Evolutionary conservation across 2,329 filamentous ascomycete genomes (phyloP).

Genomic region (Blastomyces emzantsi): DNA sequence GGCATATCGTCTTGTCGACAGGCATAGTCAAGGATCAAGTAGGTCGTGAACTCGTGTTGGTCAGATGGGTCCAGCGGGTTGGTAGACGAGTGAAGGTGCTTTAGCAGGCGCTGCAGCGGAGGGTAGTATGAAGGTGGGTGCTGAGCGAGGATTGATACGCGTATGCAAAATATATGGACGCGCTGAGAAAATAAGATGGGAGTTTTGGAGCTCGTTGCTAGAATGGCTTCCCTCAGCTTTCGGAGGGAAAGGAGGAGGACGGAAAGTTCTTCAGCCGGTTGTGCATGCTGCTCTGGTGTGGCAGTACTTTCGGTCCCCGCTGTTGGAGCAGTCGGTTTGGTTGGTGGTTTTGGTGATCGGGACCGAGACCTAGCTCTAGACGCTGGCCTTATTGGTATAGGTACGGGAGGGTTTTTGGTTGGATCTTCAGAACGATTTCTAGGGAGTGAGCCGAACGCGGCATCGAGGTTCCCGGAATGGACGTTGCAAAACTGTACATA

Average conservation of each 20-base stretch:
- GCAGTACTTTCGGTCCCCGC: conserved; percentile 9
- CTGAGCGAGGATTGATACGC: conserved; percentile 68
- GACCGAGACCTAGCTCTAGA: conserved; percentile 10
- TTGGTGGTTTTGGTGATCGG: conserved; percentile 12
- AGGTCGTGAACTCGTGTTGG: conserved; percentile 67
- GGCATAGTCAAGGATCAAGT: conserved; percentile 77
- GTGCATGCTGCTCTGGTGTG: conserved; percentile 15
- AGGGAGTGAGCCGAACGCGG: conserved; percentile 60
- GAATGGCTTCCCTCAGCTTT: conserved; percentile 83
- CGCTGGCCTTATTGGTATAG: conserved; percentile 16
- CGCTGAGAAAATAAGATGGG: conserved; percentile 75
- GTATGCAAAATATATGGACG: conserved; percentile 85
- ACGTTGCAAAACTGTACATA: conserved; percentile 85
- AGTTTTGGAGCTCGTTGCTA: conserved; percentile 60
- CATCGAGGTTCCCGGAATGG: conserved; percentile 62
- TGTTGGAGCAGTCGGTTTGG: conserved; percentile 6
- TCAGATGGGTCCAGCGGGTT: conserved; percentile 63
- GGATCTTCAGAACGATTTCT: conserved; percentile 31
- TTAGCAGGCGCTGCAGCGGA: conserved; percentile 69
- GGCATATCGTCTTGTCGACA: conserved; percentile 70
- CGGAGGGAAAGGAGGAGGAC: conserved; percentile 74
- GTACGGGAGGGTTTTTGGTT: conserved; percentile 33
- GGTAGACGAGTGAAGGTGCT: conserved; percentile 54
- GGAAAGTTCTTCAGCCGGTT: conserved; percentile 55
- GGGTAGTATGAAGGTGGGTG: conserved; percentile 87